phyloP scores from a whole-genome alignment of 768 basidiomycete genomes.

The Saitozyma podzolica region DNA sequence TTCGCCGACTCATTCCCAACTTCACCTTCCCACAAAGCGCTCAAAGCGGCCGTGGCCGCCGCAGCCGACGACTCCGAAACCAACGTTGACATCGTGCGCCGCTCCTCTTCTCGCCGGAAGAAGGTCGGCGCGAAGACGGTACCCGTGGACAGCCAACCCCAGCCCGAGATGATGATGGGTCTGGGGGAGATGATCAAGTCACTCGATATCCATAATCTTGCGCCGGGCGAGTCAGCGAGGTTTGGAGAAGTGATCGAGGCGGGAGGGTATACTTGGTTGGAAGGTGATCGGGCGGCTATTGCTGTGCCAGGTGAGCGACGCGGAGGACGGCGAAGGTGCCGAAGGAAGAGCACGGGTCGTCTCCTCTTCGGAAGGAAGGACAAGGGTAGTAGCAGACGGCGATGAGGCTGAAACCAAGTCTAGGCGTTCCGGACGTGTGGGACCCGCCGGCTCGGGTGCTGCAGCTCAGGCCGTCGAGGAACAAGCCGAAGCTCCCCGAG shows the following conservation, averaged over 20 bases:
- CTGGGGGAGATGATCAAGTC: not conserved
- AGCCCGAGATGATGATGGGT: not conserved
- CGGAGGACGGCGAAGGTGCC: too few relatives aligned
- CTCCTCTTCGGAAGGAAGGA: too few relatives aligned
- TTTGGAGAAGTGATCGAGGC: not conserved
- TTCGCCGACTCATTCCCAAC: too few relatives aligned
- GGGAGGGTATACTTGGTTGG: not conserved
- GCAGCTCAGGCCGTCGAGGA: not conserved
- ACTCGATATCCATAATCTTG: not conserved
- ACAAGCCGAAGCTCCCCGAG: not conserved
- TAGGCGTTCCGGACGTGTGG: not conserved
- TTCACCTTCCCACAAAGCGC: too few relatives aligned
- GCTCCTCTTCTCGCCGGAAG: too few relatives aligned
- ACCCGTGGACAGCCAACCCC: too few relatives aligned
- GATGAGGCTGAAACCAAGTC: not conserved
- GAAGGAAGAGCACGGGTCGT: too few relatives aligned
- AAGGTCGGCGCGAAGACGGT: too few relatives aligned
- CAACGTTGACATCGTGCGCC: too few relatives aligned
- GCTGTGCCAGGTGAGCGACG: not conserved
- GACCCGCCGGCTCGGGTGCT: not conserved
- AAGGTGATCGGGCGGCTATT: not conserved
- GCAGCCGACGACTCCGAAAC: too few relatives aligned
- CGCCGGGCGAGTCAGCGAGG: not conserved
- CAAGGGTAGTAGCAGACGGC: not conserved
- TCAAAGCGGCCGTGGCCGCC: too few relatives aligned